A percentile compares a stretch with the other conserved stretches of the same genome.
Conservation (phyloP, 495 filamentous ascomycete genomes). For the Geopyxis carbonaria region DNA sequence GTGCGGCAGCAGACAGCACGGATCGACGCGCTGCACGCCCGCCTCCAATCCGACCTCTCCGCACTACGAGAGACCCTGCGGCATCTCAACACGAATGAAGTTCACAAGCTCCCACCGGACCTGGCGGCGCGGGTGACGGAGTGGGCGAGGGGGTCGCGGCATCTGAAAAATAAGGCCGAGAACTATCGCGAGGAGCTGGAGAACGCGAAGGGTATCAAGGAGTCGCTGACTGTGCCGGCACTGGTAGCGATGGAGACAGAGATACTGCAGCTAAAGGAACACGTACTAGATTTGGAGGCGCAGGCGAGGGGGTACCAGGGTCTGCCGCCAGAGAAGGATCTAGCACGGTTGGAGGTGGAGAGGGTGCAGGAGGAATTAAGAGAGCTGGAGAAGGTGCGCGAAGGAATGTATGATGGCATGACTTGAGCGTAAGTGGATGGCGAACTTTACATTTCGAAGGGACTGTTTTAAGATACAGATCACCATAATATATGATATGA, state of each 20-base stretch:
- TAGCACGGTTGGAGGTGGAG: constrained; percentile 49
- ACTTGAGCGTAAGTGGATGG: constrained; percentile 11
- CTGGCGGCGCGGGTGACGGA: constrained; percentile 35
- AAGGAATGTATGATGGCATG: constrained; percentile 49
- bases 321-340: constrained; percentile 49
- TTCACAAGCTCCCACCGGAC: constrained; percentile 30
- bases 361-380: constrained; percentile 42
- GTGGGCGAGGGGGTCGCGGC: constrained; percentile 37
- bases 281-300: constrained; percentile 38
- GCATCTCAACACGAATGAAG: constrained; percentile 27
- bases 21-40: constrained; percentile 11
- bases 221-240: constrained; percentile 33
- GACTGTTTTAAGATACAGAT: too few species aligned
- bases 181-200: constrained; percentile 39
- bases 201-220: constrained; percentile 24
- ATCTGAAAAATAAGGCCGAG: constrained; percentile 35
- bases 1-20: constrained; percentile 15
- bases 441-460: too few species aligned
- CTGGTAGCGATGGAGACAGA: constrained; percentile 34
- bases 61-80: constrained; percentile 28
- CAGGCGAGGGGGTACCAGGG: constrained; percentile 46
- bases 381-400: constrained; percentile 40
- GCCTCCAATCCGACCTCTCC: constrained; percentile 27
- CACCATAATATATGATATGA: too few species aligned
- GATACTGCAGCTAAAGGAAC: constrained; percentile 36